phyloP scores from a whole-genome alignment of 352 stramenopile species.

The Stramenopiles sp. region DNA sequence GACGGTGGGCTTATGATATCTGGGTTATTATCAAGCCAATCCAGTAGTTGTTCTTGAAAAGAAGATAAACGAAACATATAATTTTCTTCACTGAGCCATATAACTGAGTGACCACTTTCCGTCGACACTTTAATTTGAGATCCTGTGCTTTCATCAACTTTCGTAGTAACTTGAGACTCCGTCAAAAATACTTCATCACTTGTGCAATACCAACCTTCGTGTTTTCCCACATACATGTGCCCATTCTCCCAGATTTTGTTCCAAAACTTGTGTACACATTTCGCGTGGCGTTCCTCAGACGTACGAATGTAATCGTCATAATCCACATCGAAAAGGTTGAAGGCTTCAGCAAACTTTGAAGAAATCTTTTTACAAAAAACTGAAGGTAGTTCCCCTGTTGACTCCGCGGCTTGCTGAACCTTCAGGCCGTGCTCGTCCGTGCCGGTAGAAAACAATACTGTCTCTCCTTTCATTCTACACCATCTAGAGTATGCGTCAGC shows the following conservation, averaged over 20 bases:
- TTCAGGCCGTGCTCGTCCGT: constrained; percentile 95
- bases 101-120: constrained; percentile 66
- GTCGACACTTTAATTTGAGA: constrained; percentile 39
- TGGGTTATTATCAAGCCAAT: constrained; percentile 47
- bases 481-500: constrained; percentile 55
- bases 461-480: constrained; percentile 34
- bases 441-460: constrained; percentile 79
- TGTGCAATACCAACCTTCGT: constrained; percentile 96
- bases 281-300: constrained; percentile 72
- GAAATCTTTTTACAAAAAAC: constrained; percentile 80
- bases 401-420: constrained; percentile 74
- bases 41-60: constrained; percentile 72
- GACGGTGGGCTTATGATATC: constrained; percentile 37
- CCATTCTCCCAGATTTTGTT: constrained; percentile 59
- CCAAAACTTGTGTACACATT: constrained; percentile 73
- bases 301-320: constrained; percentile 92
- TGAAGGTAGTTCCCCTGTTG: constrained; percentile 46
- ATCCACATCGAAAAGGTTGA: constrained; percentile 61
- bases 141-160: constrained; percentile 27
- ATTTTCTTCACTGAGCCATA: constrained; percentile 86
- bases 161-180: constrained; percentile 73
- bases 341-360: constrained; percentile 61
- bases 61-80: constrained; percentile 94
- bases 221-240: constrained; percentile 86
- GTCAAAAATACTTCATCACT: constrained; percentile 95